Base-by-base conservation (phyloP, 2,329 filamentous ascomycete genomes). In the Colletotrichum sp. region DNA sequence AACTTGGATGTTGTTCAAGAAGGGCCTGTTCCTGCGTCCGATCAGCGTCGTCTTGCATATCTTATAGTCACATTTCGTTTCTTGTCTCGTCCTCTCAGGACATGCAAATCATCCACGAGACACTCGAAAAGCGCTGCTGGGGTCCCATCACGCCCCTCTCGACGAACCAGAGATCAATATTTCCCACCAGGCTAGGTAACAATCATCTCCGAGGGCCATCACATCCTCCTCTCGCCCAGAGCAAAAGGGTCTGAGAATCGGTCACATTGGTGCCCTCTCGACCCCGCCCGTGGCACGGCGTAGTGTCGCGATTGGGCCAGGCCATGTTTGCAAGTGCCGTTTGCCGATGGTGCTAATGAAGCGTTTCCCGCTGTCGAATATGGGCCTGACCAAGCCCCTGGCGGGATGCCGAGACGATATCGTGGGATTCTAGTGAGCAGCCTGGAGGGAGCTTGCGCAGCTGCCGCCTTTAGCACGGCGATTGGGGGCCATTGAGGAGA, bases 301-400 rank as follows among this genome's bases (percentile, higher is more conserved):
- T n/a, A 55, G 59, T 49, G 26, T 49, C 59, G 59, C 65, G 65
- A 74, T 76, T 76, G 74, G 74, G 49, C 65, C 39, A 36, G 36
- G 59, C 16, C 60, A 26, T 36, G 63, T 52, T 21, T 24, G 24
- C 65, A 28, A 68, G 44, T 69, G 70, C 70, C 70, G 70, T 32
- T 28, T 69, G 74, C 65, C 64, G 49, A 49, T 74, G 55, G 44
- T 57, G 32, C 49, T 60, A 62, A 59, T 10, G 44, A 59, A 30
- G 21, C 16, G 36, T 60, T 28, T 9, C 65, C 30, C 66, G 24
- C 59, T 39, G 32, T 65, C 28, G 28, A 32, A 34, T 44, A 36
- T 52, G 21, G 32, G 32, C 59, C 65, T 49, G 32, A 28, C 12
- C 8, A 49, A 26, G 32, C 30, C 59, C 65, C 60, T 44, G 36